Evolutionary conservation across 2,329 filamentous ascomycete genomes (phyloP), one percentile per base, ranked within the genome.

Genomic region (Aspergillus quadrilineatus): DNA sequence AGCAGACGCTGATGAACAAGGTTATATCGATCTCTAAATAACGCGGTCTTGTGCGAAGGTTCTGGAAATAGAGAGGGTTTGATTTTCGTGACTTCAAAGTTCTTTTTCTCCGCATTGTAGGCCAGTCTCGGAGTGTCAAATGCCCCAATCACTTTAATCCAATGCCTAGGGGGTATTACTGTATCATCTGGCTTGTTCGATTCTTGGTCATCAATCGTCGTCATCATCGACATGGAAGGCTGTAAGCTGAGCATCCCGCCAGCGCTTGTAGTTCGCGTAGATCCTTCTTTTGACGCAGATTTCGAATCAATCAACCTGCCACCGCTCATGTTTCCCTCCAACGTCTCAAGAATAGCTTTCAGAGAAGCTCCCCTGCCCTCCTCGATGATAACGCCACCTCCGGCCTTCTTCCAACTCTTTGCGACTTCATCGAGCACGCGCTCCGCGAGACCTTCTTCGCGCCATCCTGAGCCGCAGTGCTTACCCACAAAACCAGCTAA

Each of bases 401-500:
- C 92, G 58, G 88, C 82, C 63, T 88, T 90, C 78, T 97, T 97
- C 95, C 94, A 99, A 64, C 85, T 84, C 72, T 89, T 89, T 1
- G 94, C 92, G 6, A 92, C 85, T 73, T 97, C 94, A 67, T 99
- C 94, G 36, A 99, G 77, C 10, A 97, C 90, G 63, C 88, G 88
- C 73, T 99, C 95, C 2, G 92, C 94, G 32, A 97, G 79, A 0
- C 95, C 93, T 71, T 96, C 92, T 77, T 97, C 92, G 66, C 93
- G 85, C 94, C 94, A 99, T 86, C 87, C 91, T 56, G 92, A 92
- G 34, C 94, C 94, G 72, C 94, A 99, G 73, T 96, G 89, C 65
- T 90, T 88, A 9, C 94, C 95, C 52, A 99, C 89, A 72, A 99
- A 99, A 1, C 85, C 82, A 17, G 94, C 92, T 32, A 99, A 81